A percentile compares a stretch with the other conserved stretches of the same genome.
Evolutionary conservation across 768 basidiomycete species (phyloP).

Genomic region (Russula olivacea): DNA sequence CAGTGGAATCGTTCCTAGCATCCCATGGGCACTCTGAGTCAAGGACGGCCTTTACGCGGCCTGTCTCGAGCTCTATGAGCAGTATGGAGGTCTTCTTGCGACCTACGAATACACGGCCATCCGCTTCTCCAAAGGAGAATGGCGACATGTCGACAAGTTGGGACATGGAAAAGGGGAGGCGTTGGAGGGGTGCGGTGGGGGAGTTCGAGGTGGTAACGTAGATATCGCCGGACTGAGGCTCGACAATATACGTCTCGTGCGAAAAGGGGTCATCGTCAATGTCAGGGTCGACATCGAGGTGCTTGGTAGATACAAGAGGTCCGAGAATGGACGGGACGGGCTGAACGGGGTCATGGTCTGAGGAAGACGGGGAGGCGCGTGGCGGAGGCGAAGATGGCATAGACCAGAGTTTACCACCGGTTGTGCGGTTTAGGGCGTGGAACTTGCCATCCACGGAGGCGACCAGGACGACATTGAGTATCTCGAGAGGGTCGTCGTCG

Average conservation of each 20-base stretch:
- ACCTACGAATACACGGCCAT: slow-evolving; percentile 77
- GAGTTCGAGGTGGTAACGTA: slow-evolving; percentile 62
- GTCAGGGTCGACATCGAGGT: slow-evolving; percentile 53
- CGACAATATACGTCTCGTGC: slow-evolving; percentile 85
- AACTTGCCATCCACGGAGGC: slow-evolving; percentile 94
- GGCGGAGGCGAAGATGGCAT: slow-evolving; percentile 57
- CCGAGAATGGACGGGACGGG: slow-evolving; percentile 48
- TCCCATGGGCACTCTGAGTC: slow-evolving; percentile 78
- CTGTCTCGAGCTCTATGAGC: slow-evolving; percentile 71
- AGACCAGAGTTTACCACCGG: slow-evolving; percentile 82
- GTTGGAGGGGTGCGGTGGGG: slow-evolving; percentile 66
- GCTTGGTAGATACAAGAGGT: slow-evolving; percentile 69
- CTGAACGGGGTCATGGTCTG: slow-evolving; percentile 16
- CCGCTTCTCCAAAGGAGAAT: slow-evolving; percentile 69
- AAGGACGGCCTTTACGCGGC: slow-evolving; percentile 67
- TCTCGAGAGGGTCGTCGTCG: slow-evolving; percentile 43
- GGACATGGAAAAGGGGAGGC: slow-evolving; percentile 86
- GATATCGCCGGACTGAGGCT: slow-evolving; percentile 91
- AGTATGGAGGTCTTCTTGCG: slow-evolving; percentile 83
- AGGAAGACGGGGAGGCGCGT: slow-evolving; percentile 29
- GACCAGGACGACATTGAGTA: slow-evolving; percentile 80
- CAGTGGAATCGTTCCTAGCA: slow-evolving; percentile 49
- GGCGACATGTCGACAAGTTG: slow-evolving; percentile 88
- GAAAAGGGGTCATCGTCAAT: slow-evolving; percentile 44
- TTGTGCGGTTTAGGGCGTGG: slow-evolving; percentile 86